Evolutionary conservation across 345 rosid genomes (phyloP).

Genomic region (Geranium rotundifolium): DNA sequence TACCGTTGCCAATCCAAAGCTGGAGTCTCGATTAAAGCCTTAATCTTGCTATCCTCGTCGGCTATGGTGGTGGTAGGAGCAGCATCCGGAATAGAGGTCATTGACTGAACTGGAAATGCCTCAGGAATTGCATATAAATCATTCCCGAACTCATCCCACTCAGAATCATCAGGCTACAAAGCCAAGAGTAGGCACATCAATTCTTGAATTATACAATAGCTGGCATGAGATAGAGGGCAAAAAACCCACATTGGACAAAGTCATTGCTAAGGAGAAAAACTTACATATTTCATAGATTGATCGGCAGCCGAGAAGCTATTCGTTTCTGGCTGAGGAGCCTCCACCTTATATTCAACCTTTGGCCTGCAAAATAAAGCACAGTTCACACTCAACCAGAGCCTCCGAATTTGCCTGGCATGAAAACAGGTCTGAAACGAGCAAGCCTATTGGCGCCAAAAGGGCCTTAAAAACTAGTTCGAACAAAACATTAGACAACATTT

Average conservation of each 20-base stretch:
- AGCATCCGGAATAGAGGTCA: constrained; percentile 36
- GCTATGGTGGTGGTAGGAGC: constrained; percentile 57
- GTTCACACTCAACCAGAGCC: constrained; percentile 16
- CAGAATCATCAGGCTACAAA: constrained; percentile 61
- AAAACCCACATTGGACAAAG: background rate
- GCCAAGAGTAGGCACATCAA: constrained; percentile 1
- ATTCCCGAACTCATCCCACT: constrained; percentile 94
- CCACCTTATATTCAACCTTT: constrained; percentile 42
- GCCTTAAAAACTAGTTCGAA: background rate
- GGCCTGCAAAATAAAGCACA: constrained; percentile 43
- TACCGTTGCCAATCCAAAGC: constrained; percentile 99
- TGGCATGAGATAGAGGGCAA: background rate
- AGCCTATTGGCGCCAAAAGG: background rate
- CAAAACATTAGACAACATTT: background rate
- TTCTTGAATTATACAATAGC: background rate
- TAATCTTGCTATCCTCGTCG: constrained; percentile 90
- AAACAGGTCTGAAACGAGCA: background rate
- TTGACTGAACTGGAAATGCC: constrained; percentile 37
- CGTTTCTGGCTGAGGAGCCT: constrained; percentile 37
- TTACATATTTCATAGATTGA: constrained; percentile 56
- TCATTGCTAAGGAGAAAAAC: constrained; percentile 5
- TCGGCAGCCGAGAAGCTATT: constrained; percentile 35
- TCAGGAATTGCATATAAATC: constrained; percentile 89
- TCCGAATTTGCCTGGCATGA: constrained; percentile 4
- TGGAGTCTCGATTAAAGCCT: constrained; percentile 84